Evolutionary conservation across 2,329 filamentous ascomycete species (phyloP).

Genomic region (Uncinocarpus reesii): DNA sequence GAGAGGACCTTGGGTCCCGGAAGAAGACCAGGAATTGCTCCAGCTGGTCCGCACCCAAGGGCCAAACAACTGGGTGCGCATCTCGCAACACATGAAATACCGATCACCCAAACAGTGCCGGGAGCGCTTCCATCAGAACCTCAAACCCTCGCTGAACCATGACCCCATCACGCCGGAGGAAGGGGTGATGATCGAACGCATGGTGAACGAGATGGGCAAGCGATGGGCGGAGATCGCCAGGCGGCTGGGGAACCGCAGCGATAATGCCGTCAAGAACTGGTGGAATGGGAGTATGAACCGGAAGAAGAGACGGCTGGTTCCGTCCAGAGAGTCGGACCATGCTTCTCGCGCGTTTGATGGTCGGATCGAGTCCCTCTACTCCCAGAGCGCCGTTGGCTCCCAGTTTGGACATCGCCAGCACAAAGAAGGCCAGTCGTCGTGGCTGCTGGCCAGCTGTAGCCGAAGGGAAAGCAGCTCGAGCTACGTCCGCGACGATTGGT

Average conservation of each 20-base stretch:
- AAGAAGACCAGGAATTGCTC: slow-evolving; percentile 62
- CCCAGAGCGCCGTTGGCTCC: neutral
- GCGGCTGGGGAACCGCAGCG: slow-evolving; percentile 69
- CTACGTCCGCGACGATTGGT: neutral
- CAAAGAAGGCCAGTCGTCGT: neutral
- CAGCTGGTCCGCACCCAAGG: slow-evolving; percentile 61
- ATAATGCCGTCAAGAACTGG: slow-evolving; percentile 97
- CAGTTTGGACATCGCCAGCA: neutral
- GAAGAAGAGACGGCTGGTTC: slow-evolving; percentile 42
- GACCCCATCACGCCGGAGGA: slow-evolving; percentile 63
- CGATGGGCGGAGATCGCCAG: slow-evolving; percentile 90
- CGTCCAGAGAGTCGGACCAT: slow-evolving; percentile 4
- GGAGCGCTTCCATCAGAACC: slow-evolving; percentile 86
- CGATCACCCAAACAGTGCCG: slow-evolving; percentile 90
- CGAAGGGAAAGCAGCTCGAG: neutral
- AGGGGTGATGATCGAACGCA: slow-evolving; percentile 60
- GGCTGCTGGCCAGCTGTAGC: neutral
- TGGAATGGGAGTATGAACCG: slow-evolving; percentile 92
- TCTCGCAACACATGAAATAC: slow-evolving; percentile 62
- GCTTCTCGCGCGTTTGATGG: slow-evolving; percentile 28
- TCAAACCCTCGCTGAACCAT: slow-evolving; percentile 66
- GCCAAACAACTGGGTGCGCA: slow-evolving; percentile 80
- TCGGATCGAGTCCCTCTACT: slow-evolving; percentile 26
- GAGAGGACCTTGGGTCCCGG: slow-evolving; percentile 73
- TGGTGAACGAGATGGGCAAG: slow-evolving; percentile 70